Evolutionary conservation across 1,284 basidiomycete species (phyloP).

Genomic region (Boletellus deceptivus): DNA sequence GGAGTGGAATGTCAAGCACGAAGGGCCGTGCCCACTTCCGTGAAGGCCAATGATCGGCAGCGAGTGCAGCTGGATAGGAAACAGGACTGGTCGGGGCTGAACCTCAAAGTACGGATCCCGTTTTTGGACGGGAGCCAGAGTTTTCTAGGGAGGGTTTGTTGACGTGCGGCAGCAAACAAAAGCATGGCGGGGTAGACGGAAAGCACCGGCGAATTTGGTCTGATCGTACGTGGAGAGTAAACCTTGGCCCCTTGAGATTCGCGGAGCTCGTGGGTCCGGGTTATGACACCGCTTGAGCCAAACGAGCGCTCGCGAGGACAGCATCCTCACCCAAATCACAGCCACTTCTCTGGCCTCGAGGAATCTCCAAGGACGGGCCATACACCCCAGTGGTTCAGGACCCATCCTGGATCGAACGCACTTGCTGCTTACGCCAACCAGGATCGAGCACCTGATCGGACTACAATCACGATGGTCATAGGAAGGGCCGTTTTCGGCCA

Average conservation of each 20-base stretch:
- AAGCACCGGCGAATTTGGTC: constrained; percentile 31
- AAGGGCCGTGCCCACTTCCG: constrained; percentile 12
- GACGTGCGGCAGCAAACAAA: constrained; percentile 32
- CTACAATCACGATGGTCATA: constrained; percentile 20
- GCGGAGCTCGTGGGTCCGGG: constrained; percentile 34
- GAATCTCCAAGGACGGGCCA: constrained; percentile 23
- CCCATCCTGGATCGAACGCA: constrained; percentile 26
- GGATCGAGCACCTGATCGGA: constrained; percentile 27
- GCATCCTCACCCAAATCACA: constrained; percentile 21
- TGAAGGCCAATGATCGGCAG: constrained; percentile 29
- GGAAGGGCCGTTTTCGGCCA: constrained; percentile 21
- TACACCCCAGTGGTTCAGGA: constrained; percentile 13
- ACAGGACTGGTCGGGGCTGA: constrained; percentile 24
- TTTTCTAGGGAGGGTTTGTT: constrained; percentile 30
- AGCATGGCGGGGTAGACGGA: constrained; percentile 33
- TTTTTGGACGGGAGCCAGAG: constrained; percentile 17
- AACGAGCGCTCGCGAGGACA: constrained; percentile 28
- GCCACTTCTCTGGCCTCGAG: constrained; percentile 26
- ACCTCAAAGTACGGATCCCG: constrained; percentile 13
- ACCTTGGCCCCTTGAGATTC: constrained; percentile 32
- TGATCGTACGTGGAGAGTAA: constrained; percentile 32
- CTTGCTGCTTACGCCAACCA: constrained; percentile 22
- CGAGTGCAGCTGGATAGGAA: constrained; percentile 26
- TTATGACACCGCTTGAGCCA: constrained; percentile 31
- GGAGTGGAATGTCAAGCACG: constrained; percentile 8